A percentile compares a stretch with the other conserved stretches of the same genome.
Evolutionary conservation across 495 filamentous ascomycete genomes (phyloP).

Genomic region (Aspergillus ellipticus): DNA sequence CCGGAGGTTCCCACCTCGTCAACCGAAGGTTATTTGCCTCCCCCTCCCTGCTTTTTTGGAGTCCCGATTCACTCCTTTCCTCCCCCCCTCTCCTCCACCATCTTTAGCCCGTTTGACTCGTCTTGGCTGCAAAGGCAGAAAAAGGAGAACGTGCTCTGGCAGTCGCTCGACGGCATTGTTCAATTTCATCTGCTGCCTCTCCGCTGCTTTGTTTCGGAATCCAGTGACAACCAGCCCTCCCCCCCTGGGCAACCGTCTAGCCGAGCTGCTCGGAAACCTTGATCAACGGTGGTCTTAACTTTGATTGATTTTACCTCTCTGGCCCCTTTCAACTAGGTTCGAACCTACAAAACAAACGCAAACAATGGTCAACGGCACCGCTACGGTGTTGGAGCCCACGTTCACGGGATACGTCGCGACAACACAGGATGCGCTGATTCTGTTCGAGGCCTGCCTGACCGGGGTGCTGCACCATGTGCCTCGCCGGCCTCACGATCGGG

Average conservation of each 20-base stretch:
- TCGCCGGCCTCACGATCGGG: constrained; percentile 80
- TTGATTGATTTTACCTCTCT: constrained; percentile 19
- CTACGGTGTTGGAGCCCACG: constrained; percentile 52
- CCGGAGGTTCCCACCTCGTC: constrained; percentile 8
- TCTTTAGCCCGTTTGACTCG: neutral
- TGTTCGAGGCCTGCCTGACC: constrained; percentile 71
- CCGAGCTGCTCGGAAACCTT: constrained; percentile 16
- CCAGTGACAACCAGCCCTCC: neutral
- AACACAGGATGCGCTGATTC: constrained; percentile 69
- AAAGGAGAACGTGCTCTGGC: neutral
- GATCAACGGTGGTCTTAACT: constrained; percentile 18
- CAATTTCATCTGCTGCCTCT: neutral
- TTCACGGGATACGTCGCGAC: constrained; percentile 65
- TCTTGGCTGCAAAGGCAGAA: neutral
- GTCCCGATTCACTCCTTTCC: constrained; percentile 5
- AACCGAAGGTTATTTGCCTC: constrained; percentile 18
- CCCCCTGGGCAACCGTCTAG: neutral
- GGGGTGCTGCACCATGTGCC: constrained; percentile 69
- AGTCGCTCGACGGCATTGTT: neutral
- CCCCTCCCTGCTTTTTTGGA: constrained; percentile 12
- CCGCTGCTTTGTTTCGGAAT: neutral
- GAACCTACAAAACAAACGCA: constrained; percentile 16
- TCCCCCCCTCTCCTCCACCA: neutral
- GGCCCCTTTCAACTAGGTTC: constrained; percentile 21
- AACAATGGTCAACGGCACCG: constrained; percentile 46